Evolutionary conservation across 2,329 filamentous ascomycete genomes (phyloP).

Genomic region (Apiospora rasikravindrae): DNA sequence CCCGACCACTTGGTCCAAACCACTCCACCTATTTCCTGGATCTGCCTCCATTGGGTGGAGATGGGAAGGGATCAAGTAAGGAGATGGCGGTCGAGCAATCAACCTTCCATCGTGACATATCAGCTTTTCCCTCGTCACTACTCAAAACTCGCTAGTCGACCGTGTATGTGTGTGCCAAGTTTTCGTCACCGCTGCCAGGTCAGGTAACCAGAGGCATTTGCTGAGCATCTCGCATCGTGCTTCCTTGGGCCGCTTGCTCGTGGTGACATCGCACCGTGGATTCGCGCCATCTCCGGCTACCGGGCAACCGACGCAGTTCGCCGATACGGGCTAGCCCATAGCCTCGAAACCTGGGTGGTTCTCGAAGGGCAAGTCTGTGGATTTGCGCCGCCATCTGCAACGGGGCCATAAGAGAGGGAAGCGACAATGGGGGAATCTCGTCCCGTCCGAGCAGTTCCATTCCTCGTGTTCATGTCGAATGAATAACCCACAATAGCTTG

Average conservation of each 20-base stretch:
- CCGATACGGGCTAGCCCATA: neutral
- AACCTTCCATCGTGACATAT: conserved; percentile 3
- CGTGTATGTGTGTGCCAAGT: neutral
- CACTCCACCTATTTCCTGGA: conserved; percentile 9
- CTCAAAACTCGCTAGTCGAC: neutral
- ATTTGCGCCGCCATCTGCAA: neutral
- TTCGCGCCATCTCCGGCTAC: neutral
- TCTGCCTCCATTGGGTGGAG: conserved; percentile 1
- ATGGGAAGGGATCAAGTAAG: conserved; percentile 13
- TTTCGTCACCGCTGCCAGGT: neutral
- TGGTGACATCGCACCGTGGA: neutral
- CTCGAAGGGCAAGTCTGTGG: neutral
- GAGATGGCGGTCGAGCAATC: conserved; percentile 7
- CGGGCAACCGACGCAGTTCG: neutral
- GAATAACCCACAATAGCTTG: neutral
- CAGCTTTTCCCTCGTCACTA: conserved; percentile 9
- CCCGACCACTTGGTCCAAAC: conserved; percentile 15
- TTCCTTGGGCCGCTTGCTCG: neutral
- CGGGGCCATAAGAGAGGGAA: neutral
- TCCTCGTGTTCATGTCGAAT: neutral
- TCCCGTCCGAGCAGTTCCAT: neutral
- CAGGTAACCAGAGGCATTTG: neutral
- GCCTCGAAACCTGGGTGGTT: neutral
- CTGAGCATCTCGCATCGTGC: neutral
- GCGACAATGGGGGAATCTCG: neutral